A percentile compares a stretch with the other conserved stretches of the same genome.
Conservation (phyloP, 495 filamentous ascomycete genomes). For the Tetracladium marchalianum region DNA sequence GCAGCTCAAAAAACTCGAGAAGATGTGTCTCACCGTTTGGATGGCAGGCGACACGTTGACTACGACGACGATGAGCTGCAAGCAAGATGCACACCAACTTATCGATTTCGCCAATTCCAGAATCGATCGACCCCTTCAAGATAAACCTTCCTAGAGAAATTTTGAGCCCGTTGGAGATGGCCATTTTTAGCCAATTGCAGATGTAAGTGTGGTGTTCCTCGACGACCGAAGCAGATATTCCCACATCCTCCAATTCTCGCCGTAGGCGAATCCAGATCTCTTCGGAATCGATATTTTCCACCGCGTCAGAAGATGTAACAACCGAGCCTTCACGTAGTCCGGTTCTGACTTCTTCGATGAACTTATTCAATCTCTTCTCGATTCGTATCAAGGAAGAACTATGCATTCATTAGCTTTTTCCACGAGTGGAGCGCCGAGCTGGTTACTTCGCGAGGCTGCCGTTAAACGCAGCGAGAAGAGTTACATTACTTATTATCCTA, state of each 20-base stretch:
- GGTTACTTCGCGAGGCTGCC: constrained; percentile 19
- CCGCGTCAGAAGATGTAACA: constrained; percentile 16
- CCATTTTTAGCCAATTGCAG: constrained; percentile 18
- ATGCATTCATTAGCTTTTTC: not conserved
- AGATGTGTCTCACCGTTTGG: too few species aligned
- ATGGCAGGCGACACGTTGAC: too few species aligned
- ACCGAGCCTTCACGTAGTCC: constrained; percentile 26
- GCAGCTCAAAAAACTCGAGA: too few species aligned
- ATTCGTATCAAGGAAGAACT: constrained; percentile 24
- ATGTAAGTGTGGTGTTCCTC: constrained; percentile 26
- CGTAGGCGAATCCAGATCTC: constrained; percentile 25
- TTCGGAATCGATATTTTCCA: constrained; percentile 23
- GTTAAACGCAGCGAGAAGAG: constrained; percentile 8
- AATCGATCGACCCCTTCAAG: too few species aligned
- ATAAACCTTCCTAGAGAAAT: too few species aligned
- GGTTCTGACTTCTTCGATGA: constrained; percentile 26
- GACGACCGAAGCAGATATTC: constrained; percentile 23
- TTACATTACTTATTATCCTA: constrained; percentile 13
- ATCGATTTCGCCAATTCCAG: too few species aligned
- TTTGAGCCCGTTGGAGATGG: constrained; percentile 19
- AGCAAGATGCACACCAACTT: too few species aligned
- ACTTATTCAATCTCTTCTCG: constrained; percentile 25
- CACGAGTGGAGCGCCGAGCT: constrained; percentile 1
- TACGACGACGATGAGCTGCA: too few species aligned
- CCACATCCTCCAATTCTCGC: constrained; percentile 27